phyloP scores from a whole-genome alignment of 2,329 filamentous ascomycete genomes.

The Blastomyces silverae region DNA sequence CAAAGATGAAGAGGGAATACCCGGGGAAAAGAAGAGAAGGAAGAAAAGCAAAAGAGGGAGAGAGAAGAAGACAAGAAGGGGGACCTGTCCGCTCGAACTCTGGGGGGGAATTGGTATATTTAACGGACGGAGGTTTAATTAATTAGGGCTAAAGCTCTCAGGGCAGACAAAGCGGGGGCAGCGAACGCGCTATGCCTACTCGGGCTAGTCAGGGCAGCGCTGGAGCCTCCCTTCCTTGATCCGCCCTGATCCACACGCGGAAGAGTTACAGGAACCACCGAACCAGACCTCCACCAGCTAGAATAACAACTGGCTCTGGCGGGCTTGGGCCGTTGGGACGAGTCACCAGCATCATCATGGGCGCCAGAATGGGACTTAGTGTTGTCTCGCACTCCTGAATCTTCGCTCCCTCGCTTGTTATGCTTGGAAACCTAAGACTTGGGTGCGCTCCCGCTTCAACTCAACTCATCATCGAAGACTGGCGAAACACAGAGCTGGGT shows the following conservation, averaged over 20 bases:
- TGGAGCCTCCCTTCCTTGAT: not conserved
- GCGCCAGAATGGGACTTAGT: not conserved
- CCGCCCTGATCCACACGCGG: not conserved
- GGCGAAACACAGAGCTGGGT: not conserved
- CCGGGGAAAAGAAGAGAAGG: not conserved
- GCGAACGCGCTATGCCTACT: not conserved
- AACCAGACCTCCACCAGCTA: too few relatives aligned
- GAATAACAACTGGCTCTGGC: too few relatives aligned
- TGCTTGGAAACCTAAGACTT: not conserved
- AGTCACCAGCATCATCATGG: not conserved
- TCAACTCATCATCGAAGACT: not conserved
- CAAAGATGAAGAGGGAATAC: not conserved
- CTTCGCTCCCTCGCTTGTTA: too few relatives aligned
- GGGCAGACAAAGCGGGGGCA: not conserved
- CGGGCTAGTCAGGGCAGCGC: not conserved
- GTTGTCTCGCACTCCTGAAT: not conserved
- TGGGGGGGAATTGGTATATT: not conserved
- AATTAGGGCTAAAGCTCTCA: not conserved
- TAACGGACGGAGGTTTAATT: not conserved
- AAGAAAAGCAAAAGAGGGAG: conserved; percentile 9
- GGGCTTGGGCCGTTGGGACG: too few relatives aligned
- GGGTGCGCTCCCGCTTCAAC: too few relatives aligned
- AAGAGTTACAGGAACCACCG: not conserved
- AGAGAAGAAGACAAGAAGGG: conserved; percentile 11
- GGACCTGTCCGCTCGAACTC: conserved; percentile 2